A percentile compares a stretch with the other conserved stretches of the same genome.
Conservation (phyloP, 352 stramenopile genomes). For the Albugo laibachii region DNA sequence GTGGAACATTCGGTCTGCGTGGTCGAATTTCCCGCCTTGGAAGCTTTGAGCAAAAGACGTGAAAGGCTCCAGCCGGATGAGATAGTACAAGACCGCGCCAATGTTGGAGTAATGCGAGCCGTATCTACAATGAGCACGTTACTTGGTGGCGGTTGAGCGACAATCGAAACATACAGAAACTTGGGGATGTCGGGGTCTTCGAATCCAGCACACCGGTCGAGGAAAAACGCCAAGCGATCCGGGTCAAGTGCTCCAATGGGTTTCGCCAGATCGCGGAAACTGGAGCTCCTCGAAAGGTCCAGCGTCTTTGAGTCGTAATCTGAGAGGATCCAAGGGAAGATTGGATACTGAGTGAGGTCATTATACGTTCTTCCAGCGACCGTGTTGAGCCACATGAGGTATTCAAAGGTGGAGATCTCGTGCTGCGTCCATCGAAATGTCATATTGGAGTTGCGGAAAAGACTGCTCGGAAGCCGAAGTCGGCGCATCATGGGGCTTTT, state of each 20-base stretch:
- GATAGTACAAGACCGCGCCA: conserved; percentile 95
- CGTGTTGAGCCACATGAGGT: conserved; percentile 85
- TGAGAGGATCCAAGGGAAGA: conserved; percentile 82
- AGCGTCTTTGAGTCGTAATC: conserved; percentile 68
- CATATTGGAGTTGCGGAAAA: conserved; percentile 61
- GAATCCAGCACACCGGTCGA: conserved; percentile 86
- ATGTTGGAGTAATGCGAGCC: conserved; percentile 80
- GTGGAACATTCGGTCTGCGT: conserved; percentile 85
- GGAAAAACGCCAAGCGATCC: conserved; percentile 80
- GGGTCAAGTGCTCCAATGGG: conserved; percentile 94
- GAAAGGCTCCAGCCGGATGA: conserved; percentile 98
- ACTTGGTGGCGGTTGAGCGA: conserved; percentile 1
- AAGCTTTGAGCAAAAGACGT: conserved; percentile 86
- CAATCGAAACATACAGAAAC: conserved; percentile 38
- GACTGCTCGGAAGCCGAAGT: conserved; percentile 57
- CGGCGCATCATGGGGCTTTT: conserved; percentile 48
- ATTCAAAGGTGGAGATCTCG: conserved; percentile 93
- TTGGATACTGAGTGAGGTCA: conserved; percentile 92
- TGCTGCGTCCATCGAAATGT: conserved; percentile 53
- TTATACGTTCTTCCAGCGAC: conserved; percentile 80
- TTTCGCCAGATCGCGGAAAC: conserved; percentile 93
- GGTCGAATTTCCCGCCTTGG: conserved; percentile 91
- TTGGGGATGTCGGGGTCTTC: conserved; percentile 76
- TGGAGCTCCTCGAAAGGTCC: conserved; percentile 37
- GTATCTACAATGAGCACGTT: conserved; percentile 24